phyloP scores from a whole-genome alignment of 345 rosid genomes.

The Citrus sinensis region DVS_A1.0 CM039165.1:37365001-37365500 shows the following conservation, averaged over 20 bases:
- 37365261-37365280: conserved; percentile 79
- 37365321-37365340: neutral
- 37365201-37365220: conserved; percentile 83
- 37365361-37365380: neutral
- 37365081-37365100: neutral
- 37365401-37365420: neutral
- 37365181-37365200: conserved; percentile 97
- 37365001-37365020: neutral
- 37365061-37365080: conserved; percentile 92
- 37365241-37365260: conserved; percentile 89
- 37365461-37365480: neutral
- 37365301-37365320: neutral
- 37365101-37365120: conserved; percentile 94
- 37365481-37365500: neutral
- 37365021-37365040: neutral
- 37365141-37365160: conserved; percentile 95
- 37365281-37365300: neutral
- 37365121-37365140: conserved; percentile 78
- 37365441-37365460: neutral
- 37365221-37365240: conserved; percentile 94
- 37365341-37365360: neutral
- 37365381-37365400: neutral
- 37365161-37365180: conserved; percentile 99
- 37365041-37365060: conserved; percentile 31
- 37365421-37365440: neutral